Percentiles rank a stretch among this genome's conserved stretches.
Evolutionary conservation across 495 filamentous ascomycete genomes (phyloP).

Genomic region (Penicillium daleae): DNA sequence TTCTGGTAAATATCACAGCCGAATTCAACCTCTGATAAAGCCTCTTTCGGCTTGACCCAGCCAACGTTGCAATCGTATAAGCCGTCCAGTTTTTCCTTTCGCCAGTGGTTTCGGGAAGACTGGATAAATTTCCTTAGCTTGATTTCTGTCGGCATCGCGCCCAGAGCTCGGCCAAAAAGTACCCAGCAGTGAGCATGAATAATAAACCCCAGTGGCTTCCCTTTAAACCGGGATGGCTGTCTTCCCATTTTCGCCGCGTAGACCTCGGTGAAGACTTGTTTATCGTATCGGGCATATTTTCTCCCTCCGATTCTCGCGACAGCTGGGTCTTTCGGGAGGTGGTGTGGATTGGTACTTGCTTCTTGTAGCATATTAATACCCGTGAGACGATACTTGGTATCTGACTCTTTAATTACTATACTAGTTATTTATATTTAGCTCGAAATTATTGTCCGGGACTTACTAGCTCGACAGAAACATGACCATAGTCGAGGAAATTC

Average conservation of each 20-base stretch:
- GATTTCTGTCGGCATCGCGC: not conserved
- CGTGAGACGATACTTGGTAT: not conserved
- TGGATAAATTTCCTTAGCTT: conserved; percentile 8
- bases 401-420: not conserved
- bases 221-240: not conserved
- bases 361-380: conserved; percentile 5
- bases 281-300: not conserved
- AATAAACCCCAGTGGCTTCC: not conserved
- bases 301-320: conserved; percentile 7
- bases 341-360: not conserved
- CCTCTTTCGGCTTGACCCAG: not conserved
- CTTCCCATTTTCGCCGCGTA: not conserved
- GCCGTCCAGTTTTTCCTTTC: not conserved
- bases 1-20: conserved; percentile 12
- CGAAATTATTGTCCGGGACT: not conserved
- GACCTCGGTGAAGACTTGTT: not conserved
- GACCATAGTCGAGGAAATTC: conserved; percentile 8
- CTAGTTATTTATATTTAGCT: not conserved
- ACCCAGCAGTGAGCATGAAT: conserved; percentile 3
- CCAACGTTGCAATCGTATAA: not conserved
- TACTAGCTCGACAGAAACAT: conserved; percentile 14
- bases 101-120: conserved; percentile 11
- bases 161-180: not conserved
- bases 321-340: conserved; percentile 2
- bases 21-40: not conserved